A percentile compares a stretch with the other conserved stretches of the same genome.
phyloP scores from a whole-genome alignment of 805 yeast genomes.

The Pichia exigua region DNA sequence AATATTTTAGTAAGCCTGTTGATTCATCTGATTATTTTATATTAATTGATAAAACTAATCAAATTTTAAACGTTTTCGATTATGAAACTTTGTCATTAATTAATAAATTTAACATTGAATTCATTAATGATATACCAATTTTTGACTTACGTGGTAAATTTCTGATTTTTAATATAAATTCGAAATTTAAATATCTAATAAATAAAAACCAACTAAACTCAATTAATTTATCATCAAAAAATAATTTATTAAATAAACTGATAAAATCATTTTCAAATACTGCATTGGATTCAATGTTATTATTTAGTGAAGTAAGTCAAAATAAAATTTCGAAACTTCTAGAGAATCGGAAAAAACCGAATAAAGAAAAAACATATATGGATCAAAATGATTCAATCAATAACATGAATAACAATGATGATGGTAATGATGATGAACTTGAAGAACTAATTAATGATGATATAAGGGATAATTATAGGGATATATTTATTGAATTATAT shows the following conservation, averaged over 20 bases:
- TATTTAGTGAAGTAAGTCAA: slow-evolving; percentile 41
- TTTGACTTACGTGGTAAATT: slow-evolving; percentile 43
- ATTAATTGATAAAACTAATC: slow-evolving; percentile 14
- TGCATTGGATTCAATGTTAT: slow-evolving; percentile 35
- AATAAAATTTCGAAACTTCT: slow-evolving; percentile 35
- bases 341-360: not conserved
- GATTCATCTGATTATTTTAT: slow-evolving; percentile 13
- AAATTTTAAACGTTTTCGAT: slow-evolving; percentile 12
- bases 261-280: slow-evolving; percentile 41
- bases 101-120: slow-evolving; percentile 12
- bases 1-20: slow-evolving; percentile 9
- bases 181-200: not conserved
- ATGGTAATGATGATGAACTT: not conserved
- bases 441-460: slow-evolving; percentile 7
- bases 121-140: slow-evolving; percentile 32
- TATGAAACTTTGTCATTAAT: not conserved
- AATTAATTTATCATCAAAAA: slow-evolving; percentile 37
- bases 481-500: slow-evolving; percentile 21
- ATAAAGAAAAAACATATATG: not conserved
- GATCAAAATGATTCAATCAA: not conserved
- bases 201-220: slow-evolving; percentile 32
- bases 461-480: slow-evolving; percentile 17
- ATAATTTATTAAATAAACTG: slow-evolving; percentile 41
- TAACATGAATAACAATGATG: not conserved
- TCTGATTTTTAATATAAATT: slow-evolving; percentile 31